Percentiles rank a stretch among this genome's conserved stretches.
Conservation (phyloP, 176 grass and related monocot genomes). For the Pharus latifolius region DNA sequence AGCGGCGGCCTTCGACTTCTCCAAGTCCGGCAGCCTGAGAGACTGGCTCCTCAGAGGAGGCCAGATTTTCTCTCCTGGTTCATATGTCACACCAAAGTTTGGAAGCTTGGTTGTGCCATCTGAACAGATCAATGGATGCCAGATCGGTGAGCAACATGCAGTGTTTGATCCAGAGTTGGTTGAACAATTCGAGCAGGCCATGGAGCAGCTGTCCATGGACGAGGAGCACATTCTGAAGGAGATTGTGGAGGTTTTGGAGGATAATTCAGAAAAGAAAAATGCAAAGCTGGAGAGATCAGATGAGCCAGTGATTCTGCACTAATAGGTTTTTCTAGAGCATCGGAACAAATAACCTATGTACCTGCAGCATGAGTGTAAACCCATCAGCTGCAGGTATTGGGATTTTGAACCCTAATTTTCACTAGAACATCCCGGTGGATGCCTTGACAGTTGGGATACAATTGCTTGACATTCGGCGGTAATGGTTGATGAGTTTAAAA, state of each 20-base stretch:
- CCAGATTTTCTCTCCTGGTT: slow-evolving; percentile 61
- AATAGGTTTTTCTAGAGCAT: too few species aligned
- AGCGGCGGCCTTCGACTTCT: slow-evolving; percentile 54
- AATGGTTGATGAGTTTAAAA: too few species aligned
- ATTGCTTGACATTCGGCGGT: too few species aligned
- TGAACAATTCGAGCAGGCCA: slow-evolving; percentile 46
- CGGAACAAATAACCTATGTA: too few species aligned
- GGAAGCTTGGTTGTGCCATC: neutral
- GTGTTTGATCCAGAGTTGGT: slow-evolving; percentile 71
- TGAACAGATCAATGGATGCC: neutral
- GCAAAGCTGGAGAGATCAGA: neutral
- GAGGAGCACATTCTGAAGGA: slow-evolving; percentile 48
- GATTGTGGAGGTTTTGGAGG: slow-evolving; percentile 36
- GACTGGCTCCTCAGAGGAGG: slow-evolving; percentile 70
- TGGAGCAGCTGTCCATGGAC: slow-evolving; percentile 54
- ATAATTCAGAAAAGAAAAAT: slow-evolving; percentile 5
- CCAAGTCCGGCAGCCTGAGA: slow-evolving; percentile 56
- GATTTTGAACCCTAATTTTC: too few species aligned
- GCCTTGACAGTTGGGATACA: too few species aligned
- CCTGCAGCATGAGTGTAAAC: too few species aligned
- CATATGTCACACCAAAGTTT: slow-evolving; percentile 63
- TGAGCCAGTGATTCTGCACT: neutral
- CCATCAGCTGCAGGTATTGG: too few species aligned
- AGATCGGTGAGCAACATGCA: neutral
- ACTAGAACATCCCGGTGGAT: too few species aligned